Evolutionary conservation across 1,284 basidiomycete genomes (phyloP), one percentile per base, ranked within the genome.

Genomic region (Ceratobasidium sp.): DNA sequence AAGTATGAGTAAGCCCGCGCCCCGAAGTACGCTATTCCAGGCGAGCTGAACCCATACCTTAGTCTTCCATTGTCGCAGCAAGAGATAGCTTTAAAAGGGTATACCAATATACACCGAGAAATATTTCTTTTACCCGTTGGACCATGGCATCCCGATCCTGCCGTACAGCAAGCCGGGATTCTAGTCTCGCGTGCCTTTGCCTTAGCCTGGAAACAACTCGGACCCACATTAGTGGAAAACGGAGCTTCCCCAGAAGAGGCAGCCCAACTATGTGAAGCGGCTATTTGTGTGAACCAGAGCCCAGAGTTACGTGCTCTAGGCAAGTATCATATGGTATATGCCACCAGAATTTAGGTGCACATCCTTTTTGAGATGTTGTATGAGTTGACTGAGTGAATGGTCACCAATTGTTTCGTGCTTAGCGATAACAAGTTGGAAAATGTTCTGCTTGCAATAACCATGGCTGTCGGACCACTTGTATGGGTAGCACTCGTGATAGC

Each of bases 141-240:
- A 47, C 17, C 31, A 20, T 68, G 64, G 64, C 64, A 68, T n/a
- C 53, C 64, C 25, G 64, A 68, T 22, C 64, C 64, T 7, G 22
- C 34, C 3, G 64, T 68, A 10, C 8, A 53, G 7, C 52, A 68
- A 43, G 53, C 56, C 7, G 64, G 64, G 7, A 13, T 2, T 7
- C 7, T 68, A 8, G 32, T 43, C 17, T 27, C 25, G 8, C 64
- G 64, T 7, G 3, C n/a, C 1, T 68, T 17, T 20, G 27, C 42
- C 12, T 13, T 68, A 5, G 40, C 42, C 2, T 45, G 38, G 25
- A 45, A 32, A 38, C 64, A 68, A n/a, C 32, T 68, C n/a, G 64
- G 47, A 13, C 50, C 50, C 7, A 2, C 42, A 8, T 31, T 68
- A 17, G 27, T 42, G 4, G 64, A 68, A 27, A 12, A 10, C 12